Evolutionary conservation across 2,329 filamentous ascomycete genomes (phyloP).

Genomic region (Cytospora leucostoma): DNA sequence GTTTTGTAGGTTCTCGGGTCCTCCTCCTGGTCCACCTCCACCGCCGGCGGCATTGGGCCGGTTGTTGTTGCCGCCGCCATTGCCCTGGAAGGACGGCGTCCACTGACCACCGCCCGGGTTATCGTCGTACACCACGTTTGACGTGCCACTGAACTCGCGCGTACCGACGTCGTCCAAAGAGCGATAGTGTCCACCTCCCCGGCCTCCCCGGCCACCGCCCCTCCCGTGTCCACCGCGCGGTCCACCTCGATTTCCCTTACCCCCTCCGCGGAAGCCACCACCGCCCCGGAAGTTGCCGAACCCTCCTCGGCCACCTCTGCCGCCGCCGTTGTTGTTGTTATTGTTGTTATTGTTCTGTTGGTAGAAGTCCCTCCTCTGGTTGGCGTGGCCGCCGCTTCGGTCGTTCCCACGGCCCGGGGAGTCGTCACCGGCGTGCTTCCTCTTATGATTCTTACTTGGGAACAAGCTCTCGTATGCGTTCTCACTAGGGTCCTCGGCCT

Average conservation of each 20-base stretch:
- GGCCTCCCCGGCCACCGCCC: slow-evolving; percentile 47
- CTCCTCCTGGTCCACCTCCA: slow-evolving; percentile 18
- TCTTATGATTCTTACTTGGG: slow-evolving; percentile 60
- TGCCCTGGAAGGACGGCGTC: slow-evolving; percentile 8
- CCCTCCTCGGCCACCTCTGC: slow-evolving; percentile 40
- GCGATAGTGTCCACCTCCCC: slow-evolving; percentile 58
- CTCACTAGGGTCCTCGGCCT: slow-evolving; percentile 66
- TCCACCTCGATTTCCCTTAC: slow-evolving; percentile 33
- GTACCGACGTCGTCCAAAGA: slow-evolving; percentile 67
- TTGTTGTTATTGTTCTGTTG: slow-evolving; percentile 28
- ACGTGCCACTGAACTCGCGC: slow-evolving; percentile 42
- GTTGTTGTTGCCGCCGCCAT: neutral
- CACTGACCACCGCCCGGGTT: slow-evolving; percentile 12
- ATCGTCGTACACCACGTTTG: slow-evolving; percentile 24
- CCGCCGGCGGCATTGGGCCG: slow-evolving; percentile 17
- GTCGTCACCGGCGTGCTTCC: slow-evolving; percentile 63
- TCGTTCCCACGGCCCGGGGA: slow-evolving; percentile 7
- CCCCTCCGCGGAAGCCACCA: slow-evolving; percentile 44
- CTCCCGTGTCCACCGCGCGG: slow-evolving; percentile 36
- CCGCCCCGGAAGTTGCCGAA: slow-evolving; percentile 45
- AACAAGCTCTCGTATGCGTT: slow-evolving; percentile 65
- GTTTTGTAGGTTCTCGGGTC: slow-evolving; percentile 24
- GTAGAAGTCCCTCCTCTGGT: slow-evolving; percentile 33
- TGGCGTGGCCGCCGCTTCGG: slow-evolving; percentile 31
- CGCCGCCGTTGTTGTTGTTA: slow-evolving; percentile 28